Evolutionary conservation across 371 early-diverging fungal species (phyloP).

Genomic region (Lichtheimia hyalospora): DNA sequence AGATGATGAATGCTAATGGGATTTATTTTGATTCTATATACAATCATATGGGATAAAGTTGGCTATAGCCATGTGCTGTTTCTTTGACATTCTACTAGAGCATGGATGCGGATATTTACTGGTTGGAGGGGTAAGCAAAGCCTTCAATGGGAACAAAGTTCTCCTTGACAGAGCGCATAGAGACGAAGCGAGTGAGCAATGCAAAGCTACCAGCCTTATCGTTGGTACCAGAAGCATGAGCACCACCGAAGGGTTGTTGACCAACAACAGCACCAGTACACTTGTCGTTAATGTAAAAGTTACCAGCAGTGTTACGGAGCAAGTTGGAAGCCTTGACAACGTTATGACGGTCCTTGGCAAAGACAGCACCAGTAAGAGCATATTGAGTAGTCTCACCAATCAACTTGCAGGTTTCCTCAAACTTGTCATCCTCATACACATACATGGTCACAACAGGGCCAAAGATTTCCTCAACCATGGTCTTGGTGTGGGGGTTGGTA

Average conservation of each 20-base stretch:
- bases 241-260: slow-evolving; percentile 98
- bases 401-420: slow-evolving; percentile 71
- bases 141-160: slow-evolving; percentile 82
- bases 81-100: background rate
- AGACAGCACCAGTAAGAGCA: slow-evolving; percentile 89
- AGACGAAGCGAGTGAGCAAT: slow-evolving; percentile 78
- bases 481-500: slow-evolving; percentile 81
- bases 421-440: slow-evolving; percentile 87
- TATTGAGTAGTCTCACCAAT: slow-evolving; percentile 84
- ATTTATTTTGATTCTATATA: too few species aligned
- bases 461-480: slow-evolving; percentile 95
- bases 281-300: slow-evolving; percentile 99
- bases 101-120: slow-evolving; percentile 4
- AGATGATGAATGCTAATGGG: too few species aligned
- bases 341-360: slow-evolving; percentile 87
- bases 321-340: slow-evolving; percentile 72
- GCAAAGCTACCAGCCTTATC: slow-evolving; percentile 93
- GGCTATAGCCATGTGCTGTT: too few species aligned
- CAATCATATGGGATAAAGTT: too few species aligned
- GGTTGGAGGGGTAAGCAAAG: slow-evolving; percentile 87
- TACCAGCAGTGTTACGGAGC: slow-evolving; percentile 92
- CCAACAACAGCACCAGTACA: slow-evolving; percentile 98
- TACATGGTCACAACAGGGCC: slow-evolving; percentile 95
- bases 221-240: slow-evolving; percentile 94
- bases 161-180: slow-evolving; percentile 96